These are phyloP conservation scores for Alternaria ethzedia DNA, from an alignment of 2,329 filamentous ascomycete genomes.

Conservation along the genomic window DNA sequence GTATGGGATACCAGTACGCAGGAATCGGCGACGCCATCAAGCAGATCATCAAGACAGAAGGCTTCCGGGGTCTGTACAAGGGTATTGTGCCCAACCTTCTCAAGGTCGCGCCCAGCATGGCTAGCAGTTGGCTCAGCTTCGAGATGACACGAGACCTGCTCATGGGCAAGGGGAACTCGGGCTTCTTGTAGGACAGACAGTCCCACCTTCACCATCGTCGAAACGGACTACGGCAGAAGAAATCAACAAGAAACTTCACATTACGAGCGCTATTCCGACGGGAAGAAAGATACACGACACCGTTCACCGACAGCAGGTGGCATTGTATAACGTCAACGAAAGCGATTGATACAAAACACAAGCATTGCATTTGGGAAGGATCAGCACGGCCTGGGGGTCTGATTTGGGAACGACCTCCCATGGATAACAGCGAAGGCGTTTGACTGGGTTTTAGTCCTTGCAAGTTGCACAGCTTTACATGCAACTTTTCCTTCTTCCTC, in stretches of 20 bases:
- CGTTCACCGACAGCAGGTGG: background rate
- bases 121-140: slow-evolving; percentile 96
- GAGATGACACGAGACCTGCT: slow-evolving; percentile 91
- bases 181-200: slow-evolving; percentile 34
- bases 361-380: slow-evolving; percentile 23
- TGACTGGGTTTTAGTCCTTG: slow-evolving; percentile 1
- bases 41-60: slow-evolving; percentile 84
- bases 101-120: slow-evolving; percentile 98
- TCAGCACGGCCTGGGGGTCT: slow-evolving; percentile 11
- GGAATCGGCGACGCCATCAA: slow-evolving; percentile 82
- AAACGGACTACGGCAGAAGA: background rate
- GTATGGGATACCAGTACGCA: slow-evolving; percentile 96
- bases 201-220: background rate
- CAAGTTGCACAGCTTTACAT: slow-evolving; percentile 1
- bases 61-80: slow-evolving; percentile 87
- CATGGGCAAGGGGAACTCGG: slow-evolving; percentile 53
- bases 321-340: slow-evolving; percentile 14
- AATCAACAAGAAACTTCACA: background rate
- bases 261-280: slow-evolving; percentile 6
- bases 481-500: background rate
- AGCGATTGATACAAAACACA: slow-evolving; percentile 8
- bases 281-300: background rate
- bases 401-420: background rate
- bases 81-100: slow-evolving; percentile 93
- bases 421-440: slow-evolving; percentile 23